Percentiles rank a stretch among this genome's conserved stretches.
These are phyloP conservation scores for Malassezia nana DNA, from an alignment of 1,284 basidiomycete genomes.

Conservation along the genomic window DNA sequence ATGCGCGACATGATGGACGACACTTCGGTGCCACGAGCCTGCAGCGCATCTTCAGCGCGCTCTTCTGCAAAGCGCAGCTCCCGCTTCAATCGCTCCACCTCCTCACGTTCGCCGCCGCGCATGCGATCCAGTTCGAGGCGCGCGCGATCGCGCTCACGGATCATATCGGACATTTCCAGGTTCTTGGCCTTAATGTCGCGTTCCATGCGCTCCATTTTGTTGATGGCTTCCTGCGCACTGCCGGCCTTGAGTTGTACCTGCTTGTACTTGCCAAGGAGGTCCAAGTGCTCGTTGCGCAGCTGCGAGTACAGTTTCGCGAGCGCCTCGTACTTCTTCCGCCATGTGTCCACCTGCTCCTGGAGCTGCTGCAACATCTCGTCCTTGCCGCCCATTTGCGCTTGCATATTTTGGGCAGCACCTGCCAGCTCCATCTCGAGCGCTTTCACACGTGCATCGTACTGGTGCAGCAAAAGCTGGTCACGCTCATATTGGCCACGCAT, in stretches of 20 bases:
- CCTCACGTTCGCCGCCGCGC: slow-evolving; percentile 84
- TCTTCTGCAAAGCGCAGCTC: slow-evolving; percentile 97
- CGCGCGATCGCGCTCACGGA: slow-evolving; percentile 89
- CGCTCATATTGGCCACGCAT: slow-evolving; percentile 97
- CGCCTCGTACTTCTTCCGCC: slow-evolving; percentile 98
- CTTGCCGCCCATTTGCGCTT: slow-evolving; percentile 78
- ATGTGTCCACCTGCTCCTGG: slow-evolving; percentile 89
- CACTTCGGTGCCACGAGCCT: slow-evolving; percentile 86
- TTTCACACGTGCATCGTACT: slow-evolving; percentile 94
- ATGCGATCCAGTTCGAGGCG: slow-evolving; percentile 92
- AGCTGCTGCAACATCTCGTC: slow-evolving; percentile 92
- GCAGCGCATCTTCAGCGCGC: slow-evolving; percentile 82
- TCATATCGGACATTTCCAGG: slow-evolving; percentile 95
- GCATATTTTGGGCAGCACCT: slow-evolving; percentile 68
- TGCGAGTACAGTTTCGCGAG: slow-evolving; percentile 98
- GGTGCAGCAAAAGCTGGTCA: slow-evolving; percentile 93
- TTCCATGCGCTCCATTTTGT: slow-evolving; percentile 98
- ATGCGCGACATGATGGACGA: slow-evolving; percentile 80
- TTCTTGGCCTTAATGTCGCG: slow-evolving; percentile 96
- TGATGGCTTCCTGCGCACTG: slow-evolving; percentile 96
- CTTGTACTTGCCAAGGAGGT: slow-evolving; percentile 94
- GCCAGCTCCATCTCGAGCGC: slow-evolving; percentile 83
- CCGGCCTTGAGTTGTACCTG: slow-evolving; percentile 95
- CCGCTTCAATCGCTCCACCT: slow-evolving; percentile 80
- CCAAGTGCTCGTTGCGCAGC: slow-evolving; percentile 89